A percentile compares a stretch with the other conserved stretches of the same genome.
Evolutionary conservation across 1,139 yeast genomes (phyloP).

Genomic region (Geotrichum carabidarum): DNA sequence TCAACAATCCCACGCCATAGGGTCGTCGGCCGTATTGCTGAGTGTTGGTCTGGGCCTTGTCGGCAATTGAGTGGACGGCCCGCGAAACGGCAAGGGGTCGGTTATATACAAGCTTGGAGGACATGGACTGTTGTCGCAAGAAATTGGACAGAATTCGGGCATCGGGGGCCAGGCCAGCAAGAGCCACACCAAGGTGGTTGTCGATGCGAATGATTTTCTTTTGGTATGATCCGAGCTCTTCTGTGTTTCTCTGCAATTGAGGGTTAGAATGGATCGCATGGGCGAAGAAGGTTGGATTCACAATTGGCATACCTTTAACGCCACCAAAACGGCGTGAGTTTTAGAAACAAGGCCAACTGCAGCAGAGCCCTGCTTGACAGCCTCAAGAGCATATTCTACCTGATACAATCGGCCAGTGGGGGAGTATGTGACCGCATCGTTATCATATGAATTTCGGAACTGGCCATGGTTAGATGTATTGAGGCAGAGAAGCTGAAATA

Average conservation of each 20-base stretch:
- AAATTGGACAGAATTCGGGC: conserved; percentile 88
- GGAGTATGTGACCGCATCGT: conserved; percentile 94
- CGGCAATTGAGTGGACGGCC: conserved; percentile 84
- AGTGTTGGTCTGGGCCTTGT: conserved; percentile 94
- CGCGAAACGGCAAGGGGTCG: conserved; percentile 81
- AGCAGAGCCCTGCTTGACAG: conserved; percentile 96
- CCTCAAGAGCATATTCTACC: conserved; percentile 92
- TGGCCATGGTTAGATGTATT: conserved; percentile 21
- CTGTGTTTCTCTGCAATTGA: conserved; percentile 65
- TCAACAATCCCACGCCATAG: conserved; percentile 89
- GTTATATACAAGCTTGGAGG: conserved; percentile 77
- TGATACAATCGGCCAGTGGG: conserved; percentile 97
- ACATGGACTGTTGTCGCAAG: conserved; percentile 87
- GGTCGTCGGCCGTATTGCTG: conserved; percentile 96
- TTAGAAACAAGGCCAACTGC: conserved; percentile 89
- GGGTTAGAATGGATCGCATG: neutral
- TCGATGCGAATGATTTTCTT: conserved; percentile 88
- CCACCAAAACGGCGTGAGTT: conserved; percentile 84
- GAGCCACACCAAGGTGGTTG: conserved; percentile 87
- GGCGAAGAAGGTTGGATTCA: neutral
- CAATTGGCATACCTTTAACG: conserved; percentile 50
- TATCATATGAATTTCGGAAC: conserved; percentile 98
- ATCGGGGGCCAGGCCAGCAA: conserved; percentile 97
- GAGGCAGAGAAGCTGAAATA: neutral
- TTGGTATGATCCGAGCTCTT: conserved; percentile 94